Conservation (phyloP, 306 rosid genomes). For the Quillaja saponaria region DNA sequence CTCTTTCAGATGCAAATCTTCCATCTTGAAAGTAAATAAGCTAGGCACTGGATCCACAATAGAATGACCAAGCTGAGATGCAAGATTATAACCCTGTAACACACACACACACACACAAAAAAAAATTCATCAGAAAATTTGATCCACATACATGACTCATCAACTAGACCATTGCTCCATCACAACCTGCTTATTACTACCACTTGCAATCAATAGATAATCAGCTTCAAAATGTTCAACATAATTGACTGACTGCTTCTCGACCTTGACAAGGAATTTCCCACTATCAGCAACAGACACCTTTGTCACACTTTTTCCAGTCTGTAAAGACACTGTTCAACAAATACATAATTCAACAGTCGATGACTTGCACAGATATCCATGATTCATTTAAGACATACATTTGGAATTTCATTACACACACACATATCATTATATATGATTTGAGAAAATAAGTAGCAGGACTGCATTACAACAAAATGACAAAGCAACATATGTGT, state of each 20-base stretch:
- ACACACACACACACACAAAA: too few relatives aligned
- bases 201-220: conserved; percentile 87
- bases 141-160: conserved; percentile 20
- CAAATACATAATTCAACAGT: conserved; percentile 45
- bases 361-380: conserved; percentile 20
- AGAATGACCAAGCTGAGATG: conserved; percentile 91
- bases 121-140: conserved; percentile 26
- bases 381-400: conserved; percentile 1
- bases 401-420: too few relatives aligned
- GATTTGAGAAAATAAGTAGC: too few relatives aligned
- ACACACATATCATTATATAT: too few relatives aligned
- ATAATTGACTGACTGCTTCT: conserved; percentile 41
- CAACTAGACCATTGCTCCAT: conserved; percentile 31
- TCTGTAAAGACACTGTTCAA: conserved; percentile 75
- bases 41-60: conserved; percentile 87
- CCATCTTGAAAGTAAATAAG: conserved; percentile 84
- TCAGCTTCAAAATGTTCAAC: conserved; percentile 64
- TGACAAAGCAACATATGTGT: too few relatives aligned
- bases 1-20: conserved; percentile 62
- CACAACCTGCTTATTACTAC: conserved; percentile 84
- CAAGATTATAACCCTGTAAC: conserved; percentile 78
- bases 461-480: too few relatives aligned
- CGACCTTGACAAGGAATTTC: conserved; percentile 63
- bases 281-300: conserved; percentile 48
- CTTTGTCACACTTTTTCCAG: conserved; percentile 62